Base-by-base conservation (phyloP, 2,329 filamentous ascomycete genomes). In the Pyrenophora graminea region DNA sequence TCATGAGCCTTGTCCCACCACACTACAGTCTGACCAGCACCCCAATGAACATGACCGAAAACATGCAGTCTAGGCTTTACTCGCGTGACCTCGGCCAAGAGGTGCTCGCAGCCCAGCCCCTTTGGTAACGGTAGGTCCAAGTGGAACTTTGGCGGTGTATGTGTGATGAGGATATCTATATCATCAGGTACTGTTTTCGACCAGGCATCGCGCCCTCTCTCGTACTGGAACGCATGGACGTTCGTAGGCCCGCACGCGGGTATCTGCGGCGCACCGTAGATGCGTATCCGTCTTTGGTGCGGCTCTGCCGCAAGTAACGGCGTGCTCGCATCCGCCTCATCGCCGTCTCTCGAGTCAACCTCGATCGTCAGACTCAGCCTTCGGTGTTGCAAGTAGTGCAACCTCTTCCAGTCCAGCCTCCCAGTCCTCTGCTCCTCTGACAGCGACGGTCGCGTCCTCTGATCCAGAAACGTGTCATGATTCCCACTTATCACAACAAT, bases 401-500 rank as follows among this genome's bases (percentile, higher is more conserved):
- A 76, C 37, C 79, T 79, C 45, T 82, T 85, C 77, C 90, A 85
- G 61, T 90, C 78, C 13, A 92, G 79, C 25, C 70, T 71, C 1
- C 76, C 73, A n/a, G 77, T 67, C 27, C 79, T 78, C 66, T 90
- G 85, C 39, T 82, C 77, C 8, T 79, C 74, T 1, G 64, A 47
- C 3, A 79, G 55, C 17, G 73, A 74, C 13, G 71, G 73, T 3
- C 89, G 81, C 12, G 84, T 85, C 30, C 79, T 78, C 19, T 82
- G 78, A 71, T 96, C 93, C 55, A 96, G 88, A 77, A 85, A 95
- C 63, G 85, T 87, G 68, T 97, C 93, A 71, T 97, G 93, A 69
- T 97, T 97, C 1, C 93, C 93, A 27, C 85, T 85, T 27, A 97
- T 85, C 31, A 92, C 82, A 19, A 97, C 80, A 73, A 96, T 96